Conservation (phyloP, 768 basidiomycete species). For the Rossbeevera mucosa region DNA sequence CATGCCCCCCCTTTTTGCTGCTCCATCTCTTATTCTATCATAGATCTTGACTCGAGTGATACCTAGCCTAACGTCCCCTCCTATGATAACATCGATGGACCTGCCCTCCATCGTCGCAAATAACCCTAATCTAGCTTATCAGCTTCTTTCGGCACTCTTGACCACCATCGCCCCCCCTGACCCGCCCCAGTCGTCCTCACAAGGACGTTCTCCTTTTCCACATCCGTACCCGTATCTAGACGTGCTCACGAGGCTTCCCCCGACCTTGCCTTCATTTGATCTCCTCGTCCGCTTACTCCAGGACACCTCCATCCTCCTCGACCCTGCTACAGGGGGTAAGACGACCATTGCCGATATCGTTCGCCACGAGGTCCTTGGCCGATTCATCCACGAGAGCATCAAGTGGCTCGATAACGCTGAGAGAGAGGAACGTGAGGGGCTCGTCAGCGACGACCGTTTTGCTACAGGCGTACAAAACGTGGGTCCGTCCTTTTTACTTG, state of each 20-base stretch:
- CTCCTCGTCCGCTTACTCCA: conserved; percentile 64
- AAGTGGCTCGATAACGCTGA: conserved; percentile 69
- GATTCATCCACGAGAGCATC: conserved; percentile 67
- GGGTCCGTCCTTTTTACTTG: neutral
- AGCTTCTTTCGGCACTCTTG: conserved; percentile 58
- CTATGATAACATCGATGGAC: conserved; percentile 65
- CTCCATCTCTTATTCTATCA: neutral
- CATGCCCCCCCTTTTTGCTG: neutral
- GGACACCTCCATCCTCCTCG: conserved; percentile 49
- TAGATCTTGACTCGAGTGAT: conserved; percentile 53
- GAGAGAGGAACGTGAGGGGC: conserved; percentile 61
- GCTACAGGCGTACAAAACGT: conserved; percentile 71
- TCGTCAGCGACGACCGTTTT: conserved; percentile 68
- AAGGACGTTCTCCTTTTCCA: conserved; percentile 25
- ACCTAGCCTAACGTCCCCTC: conserved; percentile 38
- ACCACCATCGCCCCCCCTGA: conserved; percentile 29
- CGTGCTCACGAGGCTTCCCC: conserved; percentile 60
- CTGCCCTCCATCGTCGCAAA: conserved; percentile 58
- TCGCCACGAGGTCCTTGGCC: conserved; percentile 59
- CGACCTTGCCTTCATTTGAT: conserved; percentile 69
- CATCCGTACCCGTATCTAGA: conserved; percentile 51
- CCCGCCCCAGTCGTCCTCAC: neutral
- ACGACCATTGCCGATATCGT: conserved; percentile 65
- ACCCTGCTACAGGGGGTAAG: conserved; percentile 38
- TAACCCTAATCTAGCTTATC: conserved; percentile 68